phyloP scores from a whole-genome alignment of 2,329 filamentous ascomycete genomes.

The Mycosphaerella sp. region DNA sequence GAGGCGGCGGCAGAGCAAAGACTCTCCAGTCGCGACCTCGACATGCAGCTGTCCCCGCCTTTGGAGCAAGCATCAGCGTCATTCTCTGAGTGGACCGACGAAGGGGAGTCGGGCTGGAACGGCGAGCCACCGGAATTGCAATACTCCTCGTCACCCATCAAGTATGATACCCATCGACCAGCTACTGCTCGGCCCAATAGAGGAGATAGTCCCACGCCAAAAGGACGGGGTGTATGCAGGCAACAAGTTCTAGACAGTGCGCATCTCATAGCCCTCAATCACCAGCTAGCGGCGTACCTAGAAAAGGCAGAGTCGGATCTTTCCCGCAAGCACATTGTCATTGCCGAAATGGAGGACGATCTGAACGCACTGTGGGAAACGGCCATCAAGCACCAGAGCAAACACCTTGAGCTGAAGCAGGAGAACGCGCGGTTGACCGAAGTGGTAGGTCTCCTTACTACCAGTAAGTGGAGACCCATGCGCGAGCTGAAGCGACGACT shows the following conservation, averaged over 20 bases:
- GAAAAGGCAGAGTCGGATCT: conserved; percentile 2
- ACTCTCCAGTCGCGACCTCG: not conserved
- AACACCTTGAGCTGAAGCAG: not conserved
- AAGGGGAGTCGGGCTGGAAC: not conserved
- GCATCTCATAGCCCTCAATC: not conserved
- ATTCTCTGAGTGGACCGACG: not conserved
- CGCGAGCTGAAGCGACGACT: conserved; percentile 1
- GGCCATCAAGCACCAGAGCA: not conserved
- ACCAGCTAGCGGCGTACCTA: not conserved
- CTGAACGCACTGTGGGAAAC: not conserved
- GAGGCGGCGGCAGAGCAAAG: not conserved
- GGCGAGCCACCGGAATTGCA: not conserved
- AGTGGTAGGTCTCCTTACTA: not conserved
- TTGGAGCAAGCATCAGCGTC: not conserved
- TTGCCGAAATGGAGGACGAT: not conserved
- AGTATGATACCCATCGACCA: not conserved
- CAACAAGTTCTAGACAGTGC: not conserved
- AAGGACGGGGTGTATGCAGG: not conserved
- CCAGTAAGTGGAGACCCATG: conserved; percentile 5
- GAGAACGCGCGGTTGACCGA: not conserved
- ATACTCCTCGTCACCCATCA: not conserved
- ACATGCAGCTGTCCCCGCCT: not conserved
- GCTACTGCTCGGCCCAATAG: not conserved
- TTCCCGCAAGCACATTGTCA: not conserved
- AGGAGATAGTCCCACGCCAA: not conserved